Evolutionary conservation across 2,329 filamentous ascomycete species (phyloP).

Genomic region (Metarhizium guizhouense): DNA sequence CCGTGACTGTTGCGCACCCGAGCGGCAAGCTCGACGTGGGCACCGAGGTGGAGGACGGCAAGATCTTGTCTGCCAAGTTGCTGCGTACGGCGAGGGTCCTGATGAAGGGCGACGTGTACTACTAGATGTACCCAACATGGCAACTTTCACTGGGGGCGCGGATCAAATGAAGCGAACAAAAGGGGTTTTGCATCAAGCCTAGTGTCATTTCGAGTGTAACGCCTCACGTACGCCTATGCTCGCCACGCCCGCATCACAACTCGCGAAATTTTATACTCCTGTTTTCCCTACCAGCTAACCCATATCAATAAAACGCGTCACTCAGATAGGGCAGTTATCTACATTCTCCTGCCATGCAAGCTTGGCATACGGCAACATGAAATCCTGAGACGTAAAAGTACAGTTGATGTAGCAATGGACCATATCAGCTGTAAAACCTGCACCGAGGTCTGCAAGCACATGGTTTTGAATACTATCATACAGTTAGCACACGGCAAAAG

Average conservation of each 20-base stretch:
- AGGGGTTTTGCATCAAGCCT: no score
- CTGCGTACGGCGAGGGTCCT: constrained; percentile 38
- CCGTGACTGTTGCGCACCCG: constrained; percentile 36
- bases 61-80: constrained; percentile 34
- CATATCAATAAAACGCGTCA: neutral
- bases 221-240: no score
- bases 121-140: constrained; percentile 13
- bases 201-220: no score
- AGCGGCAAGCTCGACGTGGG: constrained; percentile 38
- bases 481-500: neutral
- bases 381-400: constrained; percentile 30
- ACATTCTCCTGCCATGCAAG: constrained; percentile 26
- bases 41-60: constrained; percentile 28
- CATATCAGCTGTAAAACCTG: constrained; percentile 22
- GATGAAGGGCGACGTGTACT: constrained; percentile 41
- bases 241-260: no score
- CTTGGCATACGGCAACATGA: constrained; percentile 29
- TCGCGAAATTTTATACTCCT: no score
- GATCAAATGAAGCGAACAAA: neutral
- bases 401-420: constrained; percentile 30
- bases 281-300: no score
- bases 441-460: constrained; percentile 27
- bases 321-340: constrained; percentile 23
- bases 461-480: constrained; percentile 26
- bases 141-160: neutral